These are phyloP conservation scores for Cydonia oblonga DNA, from an alignment of 331 rosid genomes.

Conservation along the genomic window DNA sequence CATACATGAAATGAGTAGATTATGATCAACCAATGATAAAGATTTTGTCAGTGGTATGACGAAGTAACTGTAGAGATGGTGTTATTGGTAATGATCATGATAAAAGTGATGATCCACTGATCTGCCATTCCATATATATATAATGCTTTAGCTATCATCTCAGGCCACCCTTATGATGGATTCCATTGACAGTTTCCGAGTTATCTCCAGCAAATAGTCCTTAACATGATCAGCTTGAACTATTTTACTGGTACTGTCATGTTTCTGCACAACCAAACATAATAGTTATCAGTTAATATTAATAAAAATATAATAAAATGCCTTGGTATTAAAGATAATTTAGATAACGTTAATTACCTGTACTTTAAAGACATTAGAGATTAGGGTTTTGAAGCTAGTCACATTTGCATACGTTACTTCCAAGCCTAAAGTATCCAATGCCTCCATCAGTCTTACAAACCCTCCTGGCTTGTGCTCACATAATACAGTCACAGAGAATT, in stretches of 20 bases:
- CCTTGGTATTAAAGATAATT: background rate
- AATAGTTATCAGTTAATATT: background rate
- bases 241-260: slow-evolving; percentile 46
- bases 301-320: too few relatives aligned
- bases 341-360: slow-evolving; percentile 26
- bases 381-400: slow-evolving; percentile 62
- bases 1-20: background rate
- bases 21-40: background rate
- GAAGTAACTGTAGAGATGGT: slow-evolving; percentile 9
- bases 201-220: slow-evolving; percentile 54
- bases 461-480: slow-evolving; percentile 69
- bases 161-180: too few relatives aligned
- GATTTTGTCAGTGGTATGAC: background rate
- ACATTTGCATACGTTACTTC: slow-evolving; percentile 65
- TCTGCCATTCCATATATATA: too few relatives aligned
- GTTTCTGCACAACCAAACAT: slow-evolving; percentile 29
- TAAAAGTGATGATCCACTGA: slow-evolving; percentile 7
- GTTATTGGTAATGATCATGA: slow-evolving; percentile 1
- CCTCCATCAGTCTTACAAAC: slow-evolving; percentile 62
- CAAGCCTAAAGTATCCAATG: slow-evolving; percentile 47
- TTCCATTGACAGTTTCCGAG: slow-evolving; percentile 27
- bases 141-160: too few relatives aligned
- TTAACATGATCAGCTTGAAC: slow-evolving; percentile 64
- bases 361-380: slow-evolving; percentile 62
- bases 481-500: slow-evolving; percentile 63